Evolutionary conservation across 805 yeast genomes (phyloP).

Genomic region (Blastobotrys americana): DNA sequence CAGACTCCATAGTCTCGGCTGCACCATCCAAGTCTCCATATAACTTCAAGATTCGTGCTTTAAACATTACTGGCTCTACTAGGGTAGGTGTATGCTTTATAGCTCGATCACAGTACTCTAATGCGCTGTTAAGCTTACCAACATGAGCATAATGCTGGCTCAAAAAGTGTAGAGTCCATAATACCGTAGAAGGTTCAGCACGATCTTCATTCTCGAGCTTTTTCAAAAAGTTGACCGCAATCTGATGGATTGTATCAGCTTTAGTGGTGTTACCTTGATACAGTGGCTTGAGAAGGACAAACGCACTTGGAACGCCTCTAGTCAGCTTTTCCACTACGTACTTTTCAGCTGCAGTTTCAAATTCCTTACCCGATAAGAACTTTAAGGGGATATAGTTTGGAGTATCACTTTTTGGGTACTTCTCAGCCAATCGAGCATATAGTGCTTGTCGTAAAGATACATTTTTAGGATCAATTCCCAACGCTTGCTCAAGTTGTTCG

Average conservation of each 20-base stretch:
- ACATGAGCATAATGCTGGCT: constrained; percentile 66
- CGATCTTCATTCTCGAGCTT: constrained; percentile 8
- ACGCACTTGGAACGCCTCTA: constrained; percentile 86
- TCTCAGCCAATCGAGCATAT: constrained; percentile 55
- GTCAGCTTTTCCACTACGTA: constrained; percentile 59
- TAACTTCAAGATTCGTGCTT: constrained; percentile 75
- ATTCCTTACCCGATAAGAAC: constrained; percentile 33
- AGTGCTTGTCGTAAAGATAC: constrained; percentile 41
- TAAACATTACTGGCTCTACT: constrained; percentile 72
- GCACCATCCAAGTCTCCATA: constrained; percentile 57
- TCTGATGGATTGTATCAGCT: constrained; percentile 39
- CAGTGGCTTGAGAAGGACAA: constrained; percentile 76
- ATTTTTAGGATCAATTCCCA: constrained; percentile 47
- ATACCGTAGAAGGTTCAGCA: constrained; percentile 21
- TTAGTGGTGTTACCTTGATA: constrained; percentile 42
- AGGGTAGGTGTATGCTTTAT: constrained; percentile 71
- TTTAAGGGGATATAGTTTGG: constrained; percentile 70
- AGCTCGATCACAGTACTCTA: constrained; percentile 52
- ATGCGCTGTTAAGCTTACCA: constrained; percentile 49
- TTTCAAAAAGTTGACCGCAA: constrained; percentile 45
- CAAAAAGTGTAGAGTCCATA: constrained; percentile 72
- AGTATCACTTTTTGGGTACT: constrained; percentile 81
- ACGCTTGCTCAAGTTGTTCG: constrained; percentile 53
- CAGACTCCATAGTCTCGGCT: constrained; percentile 56
- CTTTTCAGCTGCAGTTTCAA: constrained; percentile 39